These are phyloP conservation scores for Phytophthora sojae DNA, from an alignment of 352 stramenopile genomes.

Conservation along the genomic window DNA sequence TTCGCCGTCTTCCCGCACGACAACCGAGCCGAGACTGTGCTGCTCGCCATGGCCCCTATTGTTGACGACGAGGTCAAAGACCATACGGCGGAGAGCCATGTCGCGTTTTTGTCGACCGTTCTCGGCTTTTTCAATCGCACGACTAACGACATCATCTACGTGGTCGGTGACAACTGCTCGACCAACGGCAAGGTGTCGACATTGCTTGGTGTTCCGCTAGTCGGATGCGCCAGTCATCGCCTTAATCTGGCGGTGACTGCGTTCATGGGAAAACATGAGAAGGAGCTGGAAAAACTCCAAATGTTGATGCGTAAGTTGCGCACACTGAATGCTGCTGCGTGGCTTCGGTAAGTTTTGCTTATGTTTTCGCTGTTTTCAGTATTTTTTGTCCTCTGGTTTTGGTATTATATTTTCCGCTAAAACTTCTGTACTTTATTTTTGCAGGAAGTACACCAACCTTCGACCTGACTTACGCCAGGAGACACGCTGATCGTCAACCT, in stretches of 20 bases:
- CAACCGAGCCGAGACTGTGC: not conserved
- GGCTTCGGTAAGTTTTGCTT: not conserved
- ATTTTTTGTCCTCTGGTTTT: not conserved
- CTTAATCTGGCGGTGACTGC: not conserved
- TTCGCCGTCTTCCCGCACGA: constrained; percentile 2
- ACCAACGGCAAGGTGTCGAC: not conserved
- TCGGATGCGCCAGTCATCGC: not conserved
- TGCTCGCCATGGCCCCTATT: not conserved
- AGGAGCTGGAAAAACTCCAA: not conserved
- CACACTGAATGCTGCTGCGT: not conserved
- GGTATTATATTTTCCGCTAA: not conserved
- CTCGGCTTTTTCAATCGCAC: not conserved
- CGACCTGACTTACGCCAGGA: not conserved
- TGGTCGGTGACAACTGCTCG: too few species aligned
- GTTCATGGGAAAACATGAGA: not conserved
- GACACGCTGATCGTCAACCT: constrained; percentile 2
- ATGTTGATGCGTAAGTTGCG: constrained; percentile 10
- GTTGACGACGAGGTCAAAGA: not conserved
- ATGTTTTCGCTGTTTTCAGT: not conserved
- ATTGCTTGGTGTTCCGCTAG: not conserved
- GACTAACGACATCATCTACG: not conserved
- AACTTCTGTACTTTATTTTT: not conserved
- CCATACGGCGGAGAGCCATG: not conserved
- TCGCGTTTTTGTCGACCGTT: constrained; percentile 5
- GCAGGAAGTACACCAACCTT: not conserved